Conservation (phyloP, 805 yeast species). For the Candida yuanshanica region DNA sequence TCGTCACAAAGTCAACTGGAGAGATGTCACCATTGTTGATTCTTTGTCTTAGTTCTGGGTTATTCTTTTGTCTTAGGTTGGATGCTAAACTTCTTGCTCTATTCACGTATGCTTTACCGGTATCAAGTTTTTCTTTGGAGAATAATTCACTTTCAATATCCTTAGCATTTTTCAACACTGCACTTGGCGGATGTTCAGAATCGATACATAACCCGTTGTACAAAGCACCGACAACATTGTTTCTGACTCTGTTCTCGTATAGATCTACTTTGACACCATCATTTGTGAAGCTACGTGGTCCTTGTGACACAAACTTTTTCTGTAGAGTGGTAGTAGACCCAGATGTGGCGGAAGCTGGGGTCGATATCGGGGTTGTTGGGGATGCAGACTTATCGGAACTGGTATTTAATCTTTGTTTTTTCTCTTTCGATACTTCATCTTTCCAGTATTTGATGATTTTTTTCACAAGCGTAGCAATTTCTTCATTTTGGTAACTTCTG, state of each 20-base stretch:
- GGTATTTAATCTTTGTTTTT: slow-evolving; percentile 23
- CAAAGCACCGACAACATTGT: slow-evolving; percentile 74
- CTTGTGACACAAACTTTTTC: slow-evolving; percentile 39
- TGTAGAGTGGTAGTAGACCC: slow-evolving; percentile 3
- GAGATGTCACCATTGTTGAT: slow-evolving; percentile 62
- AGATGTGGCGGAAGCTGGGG: slow-evolving; percentile 5
- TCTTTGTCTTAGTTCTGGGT: slow-evolving; percentile 73
- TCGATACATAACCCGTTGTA: slow-evolving; percentile 89
- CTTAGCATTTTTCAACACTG: slow-evolving; percentile 56
- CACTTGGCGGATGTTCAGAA: slow-evolving; percentile 54
- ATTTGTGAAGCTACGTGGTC: slow-evolving; percentile 70
- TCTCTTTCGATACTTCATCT: slow-evolving; percentile 73
- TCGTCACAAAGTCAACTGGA: slow-evolving; percentile 61
- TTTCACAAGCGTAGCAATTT: slow-evolving; percentile 67
- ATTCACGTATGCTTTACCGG: slow-evolving; percentile 59
- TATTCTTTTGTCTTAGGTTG: slow-evolving; percentile 83
- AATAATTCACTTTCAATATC: slow-evolving; percentile 72
- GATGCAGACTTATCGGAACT: slow-evolving; percentile 6
- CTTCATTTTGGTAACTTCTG: slow-evolving; percentile 60
- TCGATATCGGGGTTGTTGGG: slow-evolving; percentile 1
- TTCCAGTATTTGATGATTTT: slow-evolving; percentile 85
- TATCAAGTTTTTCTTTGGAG: slow-evolving; percentile 49
- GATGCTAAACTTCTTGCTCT: slow-evolving; percentile 82
- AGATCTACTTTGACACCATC: slow-evolving; percentile 73
- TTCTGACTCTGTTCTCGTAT: slow-evolving; percentile 70